phyloP scores from a whole-genome alignment of 257 asterid genomes.

The Lithospermum erythrorhizon region DNA sequence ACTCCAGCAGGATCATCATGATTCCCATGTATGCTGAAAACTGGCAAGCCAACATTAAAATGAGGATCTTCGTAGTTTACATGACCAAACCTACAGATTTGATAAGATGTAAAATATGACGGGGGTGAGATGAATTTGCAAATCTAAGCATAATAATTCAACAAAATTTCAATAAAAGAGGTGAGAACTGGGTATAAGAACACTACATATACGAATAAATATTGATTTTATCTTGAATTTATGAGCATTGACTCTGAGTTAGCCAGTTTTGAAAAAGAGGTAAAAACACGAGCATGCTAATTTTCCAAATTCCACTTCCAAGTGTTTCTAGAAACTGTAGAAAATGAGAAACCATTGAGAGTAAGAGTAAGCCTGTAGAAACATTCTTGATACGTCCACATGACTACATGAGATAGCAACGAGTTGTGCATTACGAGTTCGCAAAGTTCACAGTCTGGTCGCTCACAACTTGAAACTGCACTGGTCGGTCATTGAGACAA shows the following conservation, averaged over 20 bases:
- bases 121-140: not conserved
- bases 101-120: not conserved
- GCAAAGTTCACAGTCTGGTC: conserved; percentile 96
- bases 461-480: conserved; percentile 92
- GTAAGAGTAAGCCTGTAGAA: not conserved
- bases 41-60: conserved; percentile 97
- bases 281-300: not conserved
- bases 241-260: not conserved
- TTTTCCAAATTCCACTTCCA: not conserved
- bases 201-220: not conserved
- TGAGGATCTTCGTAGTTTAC: conserved; percentile 99
- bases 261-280: not conserved
- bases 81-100: conserved; percentile 70
- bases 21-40: conserved; percentile 97
- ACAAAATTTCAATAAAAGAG: not conserved
- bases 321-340: not conserved
- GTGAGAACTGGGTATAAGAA: not conserved
- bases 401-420: conserved; percentile 2
- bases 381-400: not conserved
- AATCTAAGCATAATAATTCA: not conserved
- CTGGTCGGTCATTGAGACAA: conserved; percentile 81
- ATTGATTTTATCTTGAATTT: not conserved
- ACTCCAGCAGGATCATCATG: conserved; percentile 99
- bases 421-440: conserved; percentile 43
- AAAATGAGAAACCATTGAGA: not conserved